Evolutionary conservation across 768 basidiomycete species (phyloP), one percentile per base, ranked within the genome.

Genomic region (Podaxis sp.): DNA sequence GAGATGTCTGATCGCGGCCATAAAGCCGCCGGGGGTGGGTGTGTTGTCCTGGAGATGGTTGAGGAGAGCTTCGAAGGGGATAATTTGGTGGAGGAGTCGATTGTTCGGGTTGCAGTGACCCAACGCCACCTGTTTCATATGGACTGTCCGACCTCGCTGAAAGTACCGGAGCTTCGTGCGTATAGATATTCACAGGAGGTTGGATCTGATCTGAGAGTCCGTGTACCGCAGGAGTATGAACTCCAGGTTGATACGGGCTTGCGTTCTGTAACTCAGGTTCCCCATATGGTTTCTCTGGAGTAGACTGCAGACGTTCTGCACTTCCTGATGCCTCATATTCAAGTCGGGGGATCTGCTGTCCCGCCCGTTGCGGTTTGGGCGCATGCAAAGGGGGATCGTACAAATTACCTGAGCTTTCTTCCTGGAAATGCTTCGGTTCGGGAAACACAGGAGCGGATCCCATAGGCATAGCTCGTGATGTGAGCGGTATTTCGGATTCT

Each of bases 401-500:
- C 17, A 37, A 28, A 28, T 46, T 36, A 13, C 55, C 60, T 17
- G 52, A 28, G n/a, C 51, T 20, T 26, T 37, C 40, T 12, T 60
- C 59, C 17, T 53, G 22, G 44, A 55, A 62, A 48, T 62, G 53
- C n/a, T 22, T 36, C 12, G 53, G 40, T 28, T 53, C 22, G 5
- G 60, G 38, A 30, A 54, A 61, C 2, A 15, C 20, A 24, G 30
- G 40, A 22, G 30, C 12, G 22, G 15, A 38, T 38, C 60, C 60
- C 60, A 62, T 55, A 20, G 60, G 53, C 40, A 36, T 30, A 38
- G 53, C 40, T 24, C 30, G 54, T n/a, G 52, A 28, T 17, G 60
- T 55, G n/a, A 62, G 60, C 4, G 60, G 60, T 30, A 62, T 54
- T 17, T 62, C 52, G 36, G 53, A 48, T 20, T 62, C 60, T n/a